Percentiles rank a stretch among this genome's conserved stretches.
These are phyloP conservation scores for Daedaleopsis nitida DNA, from an alignment of 768 basidiomycete genomes.

Conservation along the genomic window DNA sequence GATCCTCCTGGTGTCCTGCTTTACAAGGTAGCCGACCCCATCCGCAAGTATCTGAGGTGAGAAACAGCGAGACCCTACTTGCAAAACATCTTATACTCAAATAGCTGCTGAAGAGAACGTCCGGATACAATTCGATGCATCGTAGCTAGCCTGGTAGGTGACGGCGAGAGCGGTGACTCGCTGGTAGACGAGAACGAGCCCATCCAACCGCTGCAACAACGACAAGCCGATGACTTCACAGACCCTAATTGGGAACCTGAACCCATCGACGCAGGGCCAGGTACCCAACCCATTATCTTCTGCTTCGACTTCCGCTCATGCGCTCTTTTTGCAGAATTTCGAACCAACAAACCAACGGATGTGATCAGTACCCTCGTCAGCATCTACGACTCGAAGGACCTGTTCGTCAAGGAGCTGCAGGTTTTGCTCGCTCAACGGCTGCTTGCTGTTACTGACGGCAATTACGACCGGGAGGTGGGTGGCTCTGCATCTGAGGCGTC, in stretches of 20 bases:
- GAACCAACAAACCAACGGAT: slow-evolving; percentile 88
- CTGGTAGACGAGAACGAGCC: slow-evolving; percentile 86
- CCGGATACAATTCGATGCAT: slow-evolving; percentile 94
- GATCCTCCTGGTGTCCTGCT: slow-evolving; percentile 93
- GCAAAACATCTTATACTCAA: too few relatives aligned
- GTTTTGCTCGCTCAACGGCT: slow-evolving; percentile 87
- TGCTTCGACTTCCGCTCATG: background rate
- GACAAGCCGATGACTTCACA: slow-evolving; percentile 81
- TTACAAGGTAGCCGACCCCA: slow-evolving; percentile 92
- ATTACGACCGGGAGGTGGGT: slow-evolving; percentile 67
- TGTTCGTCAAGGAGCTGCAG: slow-evolving; percentile 95
- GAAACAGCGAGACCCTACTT: slow-evolving; percentile 6
- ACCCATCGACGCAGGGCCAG: slow-evolving; percentile 94
- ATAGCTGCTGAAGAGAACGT: slow-evolving; percentile 55
- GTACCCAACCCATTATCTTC: slow-evolving; percentile 41
- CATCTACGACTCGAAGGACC: slow-evolving; percentile 96
- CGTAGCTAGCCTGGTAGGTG: slow-evolving; percentile 87
- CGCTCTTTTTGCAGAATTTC: slow-evolving; percentile 65
- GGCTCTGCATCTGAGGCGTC: background rate
- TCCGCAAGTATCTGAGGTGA: slow-evolving; percentile 85
- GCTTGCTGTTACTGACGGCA: slow-evolving; percentile 77
- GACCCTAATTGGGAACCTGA: slow-evolving; percentile 97
- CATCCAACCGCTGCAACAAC: slow-evolving; percentile 71
- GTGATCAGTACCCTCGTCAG: slow-evolving; percentile 95
- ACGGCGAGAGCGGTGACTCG: slow-evolving; percentile 78